These are phyloP conservation scores for Calonectria multiphialidica DNA, from an alignment of 2,329 filamentous ascomycete species.

Conservation along the genomic window DNA sequence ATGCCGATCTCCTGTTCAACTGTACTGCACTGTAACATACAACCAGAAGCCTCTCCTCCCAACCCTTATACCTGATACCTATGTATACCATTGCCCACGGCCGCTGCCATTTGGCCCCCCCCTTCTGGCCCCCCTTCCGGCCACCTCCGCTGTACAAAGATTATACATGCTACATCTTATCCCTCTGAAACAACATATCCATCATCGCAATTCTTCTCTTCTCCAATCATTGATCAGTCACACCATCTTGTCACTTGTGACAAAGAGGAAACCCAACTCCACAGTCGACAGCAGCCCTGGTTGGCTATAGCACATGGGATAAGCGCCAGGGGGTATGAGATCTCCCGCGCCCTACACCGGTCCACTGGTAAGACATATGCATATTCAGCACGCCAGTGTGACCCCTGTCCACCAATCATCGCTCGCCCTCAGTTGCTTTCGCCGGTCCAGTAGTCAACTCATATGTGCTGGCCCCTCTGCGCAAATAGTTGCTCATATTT, in stretches of 20 bases:
- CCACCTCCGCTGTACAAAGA: not conserved
- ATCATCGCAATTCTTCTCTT: not conserved
- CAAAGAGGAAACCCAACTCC: not conserved
- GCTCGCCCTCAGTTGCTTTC: not conserved
- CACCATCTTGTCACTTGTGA: not conserved
- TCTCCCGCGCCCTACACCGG: not conserved
- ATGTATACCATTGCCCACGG: not conserved
- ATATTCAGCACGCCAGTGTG: not conserved
- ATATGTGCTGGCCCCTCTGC: not conserved
- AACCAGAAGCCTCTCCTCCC: not conserved
- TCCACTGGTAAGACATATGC: not conserved
- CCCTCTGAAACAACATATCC: slow-evolving; percentile 8
- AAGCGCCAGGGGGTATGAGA: not conserved
- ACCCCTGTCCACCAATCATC: not conserved
- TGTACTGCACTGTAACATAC: not conserved
- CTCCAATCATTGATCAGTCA: slow-evolving; percentile 3
- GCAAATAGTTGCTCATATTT: not conserved
- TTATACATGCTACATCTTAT: not conserved
- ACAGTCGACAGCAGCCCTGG: not conserved
- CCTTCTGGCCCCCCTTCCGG: not conserved
- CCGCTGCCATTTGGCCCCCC: too few relatives aligned
- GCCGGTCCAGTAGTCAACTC: not conserved
- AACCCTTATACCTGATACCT: not conserved
- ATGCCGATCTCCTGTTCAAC: not conserved
- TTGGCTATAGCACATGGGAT: not conserved